Percentiles rank a stretch among this genome's conserved stretches.
phyloP scores from a whole-genome alignment of 75 land plant genomes.

The Cryptomeria japonica region DNA sequence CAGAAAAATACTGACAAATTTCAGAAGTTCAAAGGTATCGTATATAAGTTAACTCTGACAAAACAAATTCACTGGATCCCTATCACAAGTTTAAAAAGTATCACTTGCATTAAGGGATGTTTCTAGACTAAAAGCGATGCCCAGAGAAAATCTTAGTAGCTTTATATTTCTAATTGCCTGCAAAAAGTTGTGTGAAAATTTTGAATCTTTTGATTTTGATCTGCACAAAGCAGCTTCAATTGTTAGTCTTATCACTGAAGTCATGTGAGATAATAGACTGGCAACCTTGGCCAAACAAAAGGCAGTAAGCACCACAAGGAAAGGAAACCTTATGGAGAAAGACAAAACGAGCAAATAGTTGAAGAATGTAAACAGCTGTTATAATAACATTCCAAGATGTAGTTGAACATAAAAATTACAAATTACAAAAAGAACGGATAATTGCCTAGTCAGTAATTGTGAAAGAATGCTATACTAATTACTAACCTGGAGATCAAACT shows the following conservation, averaged over 20 bases:
- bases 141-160: neutral
- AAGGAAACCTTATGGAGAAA: neutral
- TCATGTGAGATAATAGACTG: neutral
- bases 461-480: neutral
- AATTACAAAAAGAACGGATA: neutral
- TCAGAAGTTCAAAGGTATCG: neutral
- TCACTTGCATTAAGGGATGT: neutral
- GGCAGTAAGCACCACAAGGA: neutral
- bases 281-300: neutral
- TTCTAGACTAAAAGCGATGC: neutral
- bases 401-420: neutral
- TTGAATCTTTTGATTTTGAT: neutral
- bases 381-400: neutral
- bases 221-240: neutral
- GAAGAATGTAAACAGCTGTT: neutral
- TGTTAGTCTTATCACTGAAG: neutral
- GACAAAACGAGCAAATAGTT: neutral
- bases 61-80: neutral
- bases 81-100: neutral
- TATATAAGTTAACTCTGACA: neutral
- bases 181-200: neutral
- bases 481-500: constrained; percentile 85
- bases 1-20: neutral
- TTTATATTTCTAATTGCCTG: neutral
- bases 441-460: neutral